These are phyloP conservation scores for Gossypium sturtianum DNA, from an alignment of 345 rosid species.

Conservation along the genomic window DNA sequence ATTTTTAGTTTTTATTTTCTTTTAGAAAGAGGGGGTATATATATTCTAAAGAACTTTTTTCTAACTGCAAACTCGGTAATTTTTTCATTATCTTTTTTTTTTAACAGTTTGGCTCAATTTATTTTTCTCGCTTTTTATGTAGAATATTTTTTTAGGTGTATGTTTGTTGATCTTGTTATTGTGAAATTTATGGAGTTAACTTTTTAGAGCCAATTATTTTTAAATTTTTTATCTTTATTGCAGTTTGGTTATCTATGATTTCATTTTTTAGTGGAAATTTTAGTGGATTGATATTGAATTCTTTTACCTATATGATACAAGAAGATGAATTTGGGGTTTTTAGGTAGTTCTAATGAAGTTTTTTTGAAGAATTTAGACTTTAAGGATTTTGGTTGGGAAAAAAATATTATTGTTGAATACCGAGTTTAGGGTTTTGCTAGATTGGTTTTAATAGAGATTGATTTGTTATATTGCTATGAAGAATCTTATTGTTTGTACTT, in stretches of 20 bases:
- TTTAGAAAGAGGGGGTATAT: too few relatives aligned
- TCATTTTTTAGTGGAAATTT: background rate
- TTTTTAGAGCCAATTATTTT: background rate
- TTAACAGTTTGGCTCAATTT: too few relatives aligned
- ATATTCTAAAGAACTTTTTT: too few relatives aligned
- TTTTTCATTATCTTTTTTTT: too few relatives aligned
- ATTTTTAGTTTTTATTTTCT: too few relatives aligned
- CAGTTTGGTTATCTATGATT: background rate
- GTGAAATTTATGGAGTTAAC: background rate
- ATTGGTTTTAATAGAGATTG: background rate
- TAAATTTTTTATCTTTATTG: background rate
- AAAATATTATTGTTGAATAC: constrained; percentile 1
- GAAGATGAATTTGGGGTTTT: constrained; percentile 5
- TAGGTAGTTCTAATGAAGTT: background rate
- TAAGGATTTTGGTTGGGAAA: background rate
- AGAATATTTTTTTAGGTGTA: too few relatives aligned
- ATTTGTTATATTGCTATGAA: background rate
- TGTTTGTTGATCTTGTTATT: background rate
- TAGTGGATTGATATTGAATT: constrained; percentile 2
- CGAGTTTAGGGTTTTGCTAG: constrained; percentile 12
- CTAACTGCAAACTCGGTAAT: too few relatives aligned
- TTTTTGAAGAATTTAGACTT: constrained; percentile 3
- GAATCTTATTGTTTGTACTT: background rate
- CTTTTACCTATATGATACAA: background rate
- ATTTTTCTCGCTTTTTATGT: too few relatives aligned